Evolutionary conservation across 1,284 basidiomycete genomes (phyloP).

Genomic region (Cryptococcus neoformans): DNA sequence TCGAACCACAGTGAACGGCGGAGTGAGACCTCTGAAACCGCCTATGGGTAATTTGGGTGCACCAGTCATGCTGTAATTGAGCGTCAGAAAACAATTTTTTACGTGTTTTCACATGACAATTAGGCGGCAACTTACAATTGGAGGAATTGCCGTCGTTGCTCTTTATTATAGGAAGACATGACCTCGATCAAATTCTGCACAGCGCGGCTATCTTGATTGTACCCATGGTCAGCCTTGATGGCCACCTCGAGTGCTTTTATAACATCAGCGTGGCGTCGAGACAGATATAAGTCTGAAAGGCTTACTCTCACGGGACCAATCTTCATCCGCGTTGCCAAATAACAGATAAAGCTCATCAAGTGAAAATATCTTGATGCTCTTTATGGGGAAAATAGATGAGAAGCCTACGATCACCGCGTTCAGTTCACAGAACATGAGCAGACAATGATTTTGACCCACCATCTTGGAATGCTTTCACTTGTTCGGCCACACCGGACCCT

Average conservation of each 20-base stretch:
- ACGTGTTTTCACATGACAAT: neutral
- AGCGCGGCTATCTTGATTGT: conserved; percentile 87
- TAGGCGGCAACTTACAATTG: conserved; percentile 61
- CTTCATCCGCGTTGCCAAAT: conserved; percentile 92
- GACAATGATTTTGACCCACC: conserved; percentile 15
- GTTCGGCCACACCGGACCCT: conserved; percentile 67
- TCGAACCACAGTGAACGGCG: conserved; percentile 92
- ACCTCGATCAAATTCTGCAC: conserved; percentile 84
- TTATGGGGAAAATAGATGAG: conserved; percentile 89
- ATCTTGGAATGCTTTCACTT: conserved; percentile 80
- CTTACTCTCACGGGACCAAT: conserved; percentile 87
- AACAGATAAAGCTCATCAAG: conserved; percentile 90
- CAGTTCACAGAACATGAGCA: too few relatives aligned
- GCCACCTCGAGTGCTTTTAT: conserved; percentile 74
- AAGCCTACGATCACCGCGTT: conserved; percentile 58
- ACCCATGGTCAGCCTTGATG: conserved; percentile 97
- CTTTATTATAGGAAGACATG: conserved; percentile 73
- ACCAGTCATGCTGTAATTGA: conserved; percentile 67
- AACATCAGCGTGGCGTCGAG: conserved; percentile 2
- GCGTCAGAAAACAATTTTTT: neutral
- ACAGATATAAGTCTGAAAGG: conserved; percentile 9
- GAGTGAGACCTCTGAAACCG: conserved; percentile 92
- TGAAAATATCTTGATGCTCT: conserved; percentile 86
- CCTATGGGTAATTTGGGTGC: conserved; percentile 92
- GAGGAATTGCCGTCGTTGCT: conserved; percentile 78